These are phyloP conservation scores for Hortaea werneckii DNA, from an alignment of 2,329 filamentous ascomycete species.

Conservation along the genomic window DNA sequence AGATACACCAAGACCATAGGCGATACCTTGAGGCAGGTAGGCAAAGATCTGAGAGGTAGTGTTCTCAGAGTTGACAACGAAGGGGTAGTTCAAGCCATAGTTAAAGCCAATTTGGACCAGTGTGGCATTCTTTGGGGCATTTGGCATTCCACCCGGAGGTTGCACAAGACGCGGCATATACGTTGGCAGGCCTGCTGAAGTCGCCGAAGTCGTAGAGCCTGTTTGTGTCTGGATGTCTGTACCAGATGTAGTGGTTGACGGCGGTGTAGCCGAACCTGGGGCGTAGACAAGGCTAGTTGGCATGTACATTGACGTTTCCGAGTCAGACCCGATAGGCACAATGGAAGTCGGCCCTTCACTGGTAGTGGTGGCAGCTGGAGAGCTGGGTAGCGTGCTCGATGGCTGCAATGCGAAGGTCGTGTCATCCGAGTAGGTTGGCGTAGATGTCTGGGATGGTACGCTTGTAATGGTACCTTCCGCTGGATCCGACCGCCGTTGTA, in stretches of 20 bases:
- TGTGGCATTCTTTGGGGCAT: conserved; percentile 51
- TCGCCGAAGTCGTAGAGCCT: conserved; percentile 34
- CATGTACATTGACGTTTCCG: conserved; percentile 38
- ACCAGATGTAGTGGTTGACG: conserved; percentile 11
- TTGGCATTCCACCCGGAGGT: conserved; percentile 50
- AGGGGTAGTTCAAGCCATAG: conserved; percentile 70
- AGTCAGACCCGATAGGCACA: conserved; percentile 37
- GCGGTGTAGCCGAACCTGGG: conserved; percentile 18
- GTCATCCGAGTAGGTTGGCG: background rate
- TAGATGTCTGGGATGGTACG: background rate
- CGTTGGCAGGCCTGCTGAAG: conserved; percentile 48
- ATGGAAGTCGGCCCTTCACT: conserved; percentile 31
- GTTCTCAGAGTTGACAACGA: conserved; percentile 60
- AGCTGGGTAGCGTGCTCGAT: background rate
- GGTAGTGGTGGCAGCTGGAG: conserved; percentile 14
- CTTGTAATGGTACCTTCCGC: conserved; percentile 3
- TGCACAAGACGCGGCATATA: conserved; percentile 65
- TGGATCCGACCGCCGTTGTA: conserved; percentile 1
- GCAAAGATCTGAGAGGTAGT: conserved; percentile 79
- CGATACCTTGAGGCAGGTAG: conserved; percentile 61
- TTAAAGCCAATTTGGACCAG: conserved; percentile 79
- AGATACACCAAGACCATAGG: conserved; percentile 48
- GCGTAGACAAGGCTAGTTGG: conserved; percentile 54
- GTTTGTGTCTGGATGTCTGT: conserved; percentile 21
- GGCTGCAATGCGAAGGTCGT: background rate